Conservation (phyloP, 2,329 filamentous ascomycete genomes). For the Trichophyton benhamiae region DNA sequence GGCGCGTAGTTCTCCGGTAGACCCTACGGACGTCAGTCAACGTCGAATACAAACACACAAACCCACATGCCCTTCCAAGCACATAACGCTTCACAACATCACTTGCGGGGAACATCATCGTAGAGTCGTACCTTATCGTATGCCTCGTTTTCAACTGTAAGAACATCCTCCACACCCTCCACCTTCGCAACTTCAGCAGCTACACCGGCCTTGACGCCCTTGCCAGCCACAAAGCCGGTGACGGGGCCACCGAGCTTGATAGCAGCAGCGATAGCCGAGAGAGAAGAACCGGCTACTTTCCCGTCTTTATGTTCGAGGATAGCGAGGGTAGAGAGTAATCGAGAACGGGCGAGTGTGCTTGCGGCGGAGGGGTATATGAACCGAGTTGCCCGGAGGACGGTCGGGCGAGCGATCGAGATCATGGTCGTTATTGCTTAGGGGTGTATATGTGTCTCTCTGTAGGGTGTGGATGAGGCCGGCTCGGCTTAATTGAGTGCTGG, state of each 20-base stretch:
- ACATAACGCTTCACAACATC: background rate
- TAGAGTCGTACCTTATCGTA: conserved; percentile 68
- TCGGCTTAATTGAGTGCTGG: background rate
- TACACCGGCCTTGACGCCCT: conserved; percentile 54
- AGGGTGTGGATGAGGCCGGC: background rate
- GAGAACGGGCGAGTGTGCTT: conserved; percentile 34
- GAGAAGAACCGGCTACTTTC: conserved; percentile 66
- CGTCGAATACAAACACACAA: background rate
- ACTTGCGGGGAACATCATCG: background rate
- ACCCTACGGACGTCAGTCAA: conserved; percentile 41
- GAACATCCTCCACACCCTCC: conserved; percentile 79
- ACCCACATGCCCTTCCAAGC: no score
- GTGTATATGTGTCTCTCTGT: background rate
- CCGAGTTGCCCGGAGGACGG: conserved; percentile 32
- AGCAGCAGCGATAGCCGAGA: conserved; percentile 76
- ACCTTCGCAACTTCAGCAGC: conserved; percentile 82
- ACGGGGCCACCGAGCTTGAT: conserved; percentile 74
- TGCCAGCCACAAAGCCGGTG: conserved; percentile 77
- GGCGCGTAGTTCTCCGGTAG: conserved; percentile 92
- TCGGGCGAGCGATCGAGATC: conserved; percentile 24
- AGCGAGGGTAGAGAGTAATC: conserved; percentile 75
- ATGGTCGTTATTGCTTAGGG: conserved; percentile 3
- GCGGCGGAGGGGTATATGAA: conserved; percentile 32
- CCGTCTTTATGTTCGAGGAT: conserved; percentile 88
- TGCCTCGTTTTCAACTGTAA: conserved; percentile 73